phyloP scores from a whole-genome alignment of 306 rosid species.

The Cucurbita ficifolia region DNA sequence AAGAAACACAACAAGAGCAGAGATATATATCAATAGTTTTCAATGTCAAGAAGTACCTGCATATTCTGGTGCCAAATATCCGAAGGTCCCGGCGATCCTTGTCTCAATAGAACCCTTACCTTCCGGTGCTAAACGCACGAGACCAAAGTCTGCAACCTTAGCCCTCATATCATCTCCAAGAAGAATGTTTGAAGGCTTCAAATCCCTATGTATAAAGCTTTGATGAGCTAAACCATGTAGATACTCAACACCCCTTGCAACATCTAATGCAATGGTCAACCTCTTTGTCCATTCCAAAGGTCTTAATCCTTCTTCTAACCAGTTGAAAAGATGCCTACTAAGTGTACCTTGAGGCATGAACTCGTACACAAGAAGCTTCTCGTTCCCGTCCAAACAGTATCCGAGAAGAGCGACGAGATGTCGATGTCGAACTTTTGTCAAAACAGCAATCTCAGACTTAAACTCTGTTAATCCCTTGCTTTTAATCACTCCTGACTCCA shows the following conservation, averaged over 20 bases:
- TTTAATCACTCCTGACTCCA: slow-evolving; percentile 64
- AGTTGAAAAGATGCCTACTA: slow-evolving; percentile 62
- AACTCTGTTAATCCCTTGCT: slow-evolving; percentile 71
- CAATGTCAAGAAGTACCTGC: not conserved
- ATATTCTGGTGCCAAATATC: slow-evolving; percentile 58
- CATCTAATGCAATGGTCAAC: slow-evolving; percentile 67
- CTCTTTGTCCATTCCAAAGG: slow-evolving; percentile 81
- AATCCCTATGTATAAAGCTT: slow-evolving; percentile 81
- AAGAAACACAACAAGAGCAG: not conserved
- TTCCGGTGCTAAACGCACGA: slow-evolving; percentile 89
- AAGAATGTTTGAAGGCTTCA: slow-evolving; percentile 85
- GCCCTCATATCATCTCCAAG: slow-evolving; percentile 93
- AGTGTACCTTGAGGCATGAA: slow-evolving; percentile 95
- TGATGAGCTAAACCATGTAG: slow-evolving; percentile 72
- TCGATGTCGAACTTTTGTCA: slow-evolving; percentile 85
- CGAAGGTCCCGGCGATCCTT: slow-evolving; percentile 85
- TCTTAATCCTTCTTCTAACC: slow-evolving; percentile 66
- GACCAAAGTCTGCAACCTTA: slow-evolving; percentile 83
- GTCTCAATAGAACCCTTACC: slow-evolving; percentile 88
- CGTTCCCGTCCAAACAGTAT: slow-evolving; percentile 83
- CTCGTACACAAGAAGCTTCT: slow-evolving; percentile 76
- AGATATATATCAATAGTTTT: not conserved
- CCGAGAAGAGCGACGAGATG: slow-evolving; percentile 88
- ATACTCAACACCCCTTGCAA: slow-evolving; percentile 86
- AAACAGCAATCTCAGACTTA: slow-evolving; percentile 71